Evolutionary conservation across 2,329 filamentous ascomycete genomes (phyloP), one percentile per base, ranked within the genome.

Genomic region (Zasmidium citrigriseum): DNA sequence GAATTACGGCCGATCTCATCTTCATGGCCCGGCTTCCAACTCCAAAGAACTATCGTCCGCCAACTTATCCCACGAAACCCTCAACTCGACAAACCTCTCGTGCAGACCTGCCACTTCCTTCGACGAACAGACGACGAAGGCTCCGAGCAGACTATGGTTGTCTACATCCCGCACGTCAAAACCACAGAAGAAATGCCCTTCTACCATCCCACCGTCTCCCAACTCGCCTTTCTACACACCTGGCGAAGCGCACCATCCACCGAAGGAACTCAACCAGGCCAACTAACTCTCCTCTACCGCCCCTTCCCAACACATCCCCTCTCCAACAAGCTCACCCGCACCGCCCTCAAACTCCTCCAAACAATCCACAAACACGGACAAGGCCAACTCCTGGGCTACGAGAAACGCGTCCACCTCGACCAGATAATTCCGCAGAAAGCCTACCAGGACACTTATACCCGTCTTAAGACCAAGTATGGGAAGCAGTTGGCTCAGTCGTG

Each of bases 361-460:
- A 84, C 86, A 20, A 79, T 91, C 38, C 80, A 89, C 76, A 93
- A 92, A 73, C 89, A 93, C 70, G 87, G 88, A 23, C 81, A 87
- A 66, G 87, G 89, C 7, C 78, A 78, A 7, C 77, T 80, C 46
- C 75, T 77, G 22, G 89, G 90, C 58, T 90, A 96, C 73, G 81
- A 87, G 60, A 96, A 96, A 72, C 84, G 90, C 54, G 90, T 93
- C 0, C 84, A 92, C 50, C 93, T 96, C 74, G 93, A 98, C 72
- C 80, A 87, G 20, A 76, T 98, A 25, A 81, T 98, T 10, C 85
- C 91, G 0, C 91, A 93, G 67, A 84, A 87, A 52, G 77, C 80
- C 0, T 87, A 96, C 54, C 93, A 98, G 72, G 86, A 93, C 68
- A 93, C 88, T 0, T 98, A 97, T 72, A 82, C 88, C 0, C 79